These are phyloP conservation scores for Discostella stelligera DNA, from an alignment of 352 stramenopile genomes.

Conservation along the genomic window DNA sequence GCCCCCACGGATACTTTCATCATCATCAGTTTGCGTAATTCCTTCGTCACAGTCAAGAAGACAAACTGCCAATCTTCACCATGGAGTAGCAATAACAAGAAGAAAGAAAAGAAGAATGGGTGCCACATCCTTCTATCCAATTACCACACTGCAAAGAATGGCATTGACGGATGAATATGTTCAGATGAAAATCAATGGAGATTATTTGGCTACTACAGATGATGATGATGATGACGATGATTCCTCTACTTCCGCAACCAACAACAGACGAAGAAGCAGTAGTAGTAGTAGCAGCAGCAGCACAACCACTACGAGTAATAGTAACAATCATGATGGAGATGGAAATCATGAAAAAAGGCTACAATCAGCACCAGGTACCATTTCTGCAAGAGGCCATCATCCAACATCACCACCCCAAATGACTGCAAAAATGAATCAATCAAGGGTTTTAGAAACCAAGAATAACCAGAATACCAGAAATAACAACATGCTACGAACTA, in stretches of 20 bases:
- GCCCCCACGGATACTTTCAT: no score
- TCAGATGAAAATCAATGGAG: slow-evolving; percentile 6
- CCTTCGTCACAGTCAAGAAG: not conserved
- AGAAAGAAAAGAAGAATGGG: not conserved
- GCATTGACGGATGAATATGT: slow-evolving; percentile 2
- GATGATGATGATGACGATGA: no score
- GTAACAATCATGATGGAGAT: no score
- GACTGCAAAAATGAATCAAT: no score
- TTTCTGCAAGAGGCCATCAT: not conserved
- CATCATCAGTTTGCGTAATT: not conserved
- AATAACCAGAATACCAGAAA: not conserved
- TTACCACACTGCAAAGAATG: not conserved
- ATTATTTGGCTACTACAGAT: not conserved
- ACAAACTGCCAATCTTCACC: not conserved
- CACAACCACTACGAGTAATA: not conserved
- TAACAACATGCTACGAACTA: not conserved
- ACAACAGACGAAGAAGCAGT: not conserved
- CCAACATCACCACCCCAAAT: not conserved
- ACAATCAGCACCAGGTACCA: not conserved
- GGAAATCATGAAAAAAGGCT: not conserved
- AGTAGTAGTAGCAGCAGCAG: not conserved
- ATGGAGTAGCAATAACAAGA: not conserved
- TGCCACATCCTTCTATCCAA: not conserved
- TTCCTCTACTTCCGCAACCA: not conserved
- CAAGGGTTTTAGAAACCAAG: no score